Evolutionary conservation across 2,329 filamentous ascomycete genomes (phyloP).

Genomic region (Drechslerella coelobrocha): DNA sequence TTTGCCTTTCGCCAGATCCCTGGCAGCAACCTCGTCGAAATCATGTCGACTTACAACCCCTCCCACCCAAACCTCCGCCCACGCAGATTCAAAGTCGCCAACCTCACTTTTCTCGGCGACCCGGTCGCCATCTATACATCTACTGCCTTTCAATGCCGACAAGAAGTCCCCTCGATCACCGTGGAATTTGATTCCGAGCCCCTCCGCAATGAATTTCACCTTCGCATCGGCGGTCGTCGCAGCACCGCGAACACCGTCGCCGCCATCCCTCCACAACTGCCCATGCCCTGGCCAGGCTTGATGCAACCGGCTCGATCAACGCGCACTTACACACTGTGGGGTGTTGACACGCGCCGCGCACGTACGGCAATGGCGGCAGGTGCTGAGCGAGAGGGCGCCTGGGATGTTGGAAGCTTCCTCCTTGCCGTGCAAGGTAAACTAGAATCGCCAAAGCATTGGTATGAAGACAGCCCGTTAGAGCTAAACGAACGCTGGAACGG

Average conservation of each 20-base stretch:
- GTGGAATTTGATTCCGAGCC: constrained; percentile 36
- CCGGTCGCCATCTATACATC: constrained; percentile 34
- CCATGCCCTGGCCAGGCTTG: constrained; percentile 10
- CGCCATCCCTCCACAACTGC: constrained; percentile 11
- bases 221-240: constrained; percentile 23
- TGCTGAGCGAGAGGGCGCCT: background rate
- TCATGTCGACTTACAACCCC: constrained; percentile 43
- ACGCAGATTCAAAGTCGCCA: constrained; percentile 40
- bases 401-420: constrained; percentile 31
- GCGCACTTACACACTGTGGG: background rate
- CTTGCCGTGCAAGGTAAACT: constrained; percentile 34
- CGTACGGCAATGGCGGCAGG: constrained; percentile 12
- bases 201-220: constrained; percentile 32
- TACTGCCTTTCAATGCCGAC: background rate
- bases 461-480: constrained; percentile 29
- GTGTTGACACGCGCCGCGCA: background rate
- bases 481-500: constrained; percentile 46
- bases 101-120: constrained; percentile 42
- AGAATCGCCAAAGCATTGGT: constrained; percentile 36
- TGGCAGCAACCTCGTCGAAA: constrained; percentile 10
- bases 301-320: background rate
- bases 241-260: constrained; percentile 16
- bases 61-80: constrained; percentile 4
- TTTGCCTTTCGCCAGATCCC: constrained; percentile 48
- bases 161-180: constrained; percentile 16